Evolutionary conservation across 441 rosid species (phyloP), one percentile per base, ranked within the genome.

Genomic region (Syzygium malaccense): DNA sequence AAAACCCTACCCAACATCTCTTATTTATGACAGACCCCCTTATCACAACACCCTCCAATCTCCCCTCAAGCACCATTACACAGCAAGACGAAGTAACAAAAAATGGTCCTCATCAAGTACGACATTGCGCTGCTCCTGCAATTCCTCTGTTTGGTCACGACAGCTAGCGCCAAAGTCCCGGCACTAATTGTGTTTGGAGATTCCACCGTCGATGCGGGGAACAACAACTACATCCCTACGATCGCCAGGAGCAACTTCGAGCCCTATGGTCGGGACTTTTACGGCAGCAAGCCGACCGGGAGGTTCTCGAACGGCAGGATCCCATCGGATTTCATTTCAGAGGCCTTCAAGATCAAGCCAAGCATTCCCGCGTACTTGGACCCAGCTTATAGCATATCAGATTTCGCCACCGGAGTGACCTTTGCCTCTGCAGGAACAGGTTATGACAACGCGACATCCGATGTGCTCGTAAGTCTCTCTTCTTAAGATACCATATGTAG

Each of bases 381-480:
- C 91, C 93, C 96, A 18, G 91, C 92, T 14, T 93, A 92, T 64
- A 91, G 87, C 57, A 93, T 95, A 8, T 91, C 95, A 4, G 95
- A 93, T 89, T 93, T 95, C 60, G 95, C 95, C 75, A 93, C 95
- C 3, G 96, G 97, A 30, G 97, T 94, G 33, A 92, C 94, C 49
- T 95, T 95, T 86, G 97, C 96, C 55, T 95, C 97, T 14, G 96
- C 97, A n/a, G 97, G 91, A 28, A 91, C 94, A 4, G 96, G 97
- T n/a, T 95, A 94, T 56, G 96, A 94, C 86, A 95, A 93, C 68
- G 93, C 92, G 66, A 95, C 97, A 89, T 93, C 97, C 45, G 85
- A 87, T 90, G 95, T 95, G 33, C 90, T 95, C 60, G 97, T 95
- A 91, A 88, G 92, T 89, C 75, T 57, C 53, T 20, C 55, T 87